phyloP scores from a whole-genome alignment of 1,284 basidiomycete genomes.

The Austroboletus niveus region DNA sequence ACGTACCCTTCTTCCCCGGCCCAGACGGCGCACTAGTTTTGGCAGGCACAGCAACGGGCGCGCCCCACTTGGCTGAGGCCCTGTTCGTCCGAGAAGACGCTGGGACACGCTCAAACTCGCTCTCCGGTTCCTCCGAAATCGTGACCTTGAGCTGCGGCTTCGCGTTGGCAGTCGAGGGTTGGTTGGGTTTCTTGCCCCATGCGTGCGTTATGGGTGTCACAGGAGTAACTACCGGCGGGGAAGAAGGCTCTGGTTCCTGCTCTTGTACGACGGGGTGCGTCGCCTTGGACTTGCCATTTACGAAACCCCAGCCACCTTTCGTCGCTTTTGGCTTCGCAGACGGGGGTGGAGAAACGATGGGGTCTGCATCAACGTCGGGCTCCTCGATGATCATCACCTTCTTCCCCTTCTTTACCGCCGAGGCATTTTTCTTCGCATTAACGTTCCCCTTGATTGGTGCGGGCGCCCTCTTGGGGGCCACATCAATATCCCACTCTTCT shows the following conservation, averaged over 20 bases:
- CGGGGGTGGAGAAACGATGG: constrained; percentile 15
- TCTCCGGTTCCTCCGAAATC: constrained; percentile 20
- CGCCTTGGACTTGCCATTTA: constrained; percentile 20
- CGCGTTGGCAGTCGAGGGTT: constrained; percentile 3
- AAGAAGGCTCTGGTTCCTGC: constrained; percentile 9
- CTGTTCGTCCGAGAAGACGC: constrained; percentile 9
- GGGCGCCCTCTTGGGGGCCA: constrained; percentile 1
- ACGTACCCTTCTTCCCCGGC: constrained; percentile 13
- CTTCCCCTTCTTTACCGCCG: constrained; percentile 27
- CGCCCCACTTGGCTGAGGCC: constrained; percentile 18
- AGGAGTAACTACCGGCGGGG: constrained; percentile 4
- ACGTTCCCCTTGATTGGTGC: constrained; percentile 8
- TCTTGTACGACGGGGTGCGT: constrained; percentile 8
- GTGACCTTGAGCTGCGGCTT: constrained; percentile 20
- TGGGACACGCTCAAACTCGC: constrained; percentile 6
- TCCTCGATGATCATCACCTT: constrained; percentile 48
- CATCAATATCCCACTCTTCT: constrained; percentile 11
- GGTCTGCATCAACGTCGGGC: constrained; percentile 43
- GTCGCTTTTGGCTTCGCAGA: constrained; percentile 9
- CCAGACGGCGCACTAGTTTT: constrained; percentile 3
- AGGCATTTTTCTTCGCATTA: constrained; percentile 25
- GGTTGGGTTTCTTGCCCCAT: constrained; percentile 15
- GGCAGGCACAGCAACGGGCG: constrained; percentile 5
- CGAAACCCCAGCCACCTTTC: constrained; percentile 19
- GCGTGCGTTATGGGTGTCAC: neutral